Conservation (phyloP, 169 alveolate genomes). For the Plasmodium yoelii region DNA sequence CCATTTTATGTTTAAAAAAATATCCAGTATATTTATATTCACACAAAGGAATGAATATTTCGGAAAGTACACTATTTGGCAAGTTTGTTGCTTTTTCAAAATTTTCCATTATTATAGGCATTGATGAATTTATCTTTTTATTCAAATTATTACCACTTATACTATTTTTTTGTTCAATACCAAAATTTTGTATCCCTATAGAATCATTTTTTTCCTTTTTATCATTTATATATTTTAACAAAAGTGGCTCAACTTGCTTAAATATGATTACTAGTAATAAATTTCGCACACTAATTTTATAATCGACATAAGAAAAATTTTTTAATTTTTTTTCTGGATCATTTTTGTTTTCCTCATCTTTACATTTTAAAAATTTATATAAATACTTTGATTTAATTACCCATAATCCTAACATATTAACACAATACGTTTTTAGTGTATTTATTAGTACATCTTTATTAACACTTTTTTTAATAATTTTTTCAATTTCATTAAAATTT, state of each 20-base stretch:
- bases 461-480: constrained; percentile 46
- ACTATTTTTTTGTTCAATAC: background rate
- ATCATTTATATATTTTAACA: constrained; percentile 36
- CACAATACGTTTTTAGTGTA: constrained; percentile 56
- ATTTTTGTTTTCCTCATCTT: constrained; percentile 43
- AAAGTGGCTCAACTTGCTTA: constrained; percentile 68
- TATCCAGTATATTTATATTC: constrained; percentile 76
- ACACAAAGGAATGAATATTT: constrained; percentile 65
- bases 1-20: constrained; percentile 71
- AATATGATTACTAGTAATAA: constrained; percentile 48
- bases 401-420: constrained; percentile 67
- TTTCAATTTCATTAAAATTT: constrained; percentile 39
- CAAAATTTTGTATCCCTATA: background rate
- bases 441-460: constrained; percentile 17
- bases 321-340: constrained; percentile 4
- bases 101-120: constrained; percentile 67
- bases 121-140: constrained; percentile 61
- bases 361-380: constrained; percentile 73
- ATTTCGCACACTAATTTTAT: constrained; percentile 70
- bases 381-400: constrained; percentile 73
- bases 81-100: constrained; percentile 77
- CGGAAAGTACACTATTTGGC: constrained; percentile 40
- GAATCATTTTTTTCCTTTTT: constrained; percentile 4
- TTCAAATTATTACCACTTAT: background rate
- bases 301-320: constrained; percentile 61